Evolutionary conservation across 495 filamentous ascomycete genomes (phyloP).

Genomic region (Lasiosphaeria miniovina): DNA sequence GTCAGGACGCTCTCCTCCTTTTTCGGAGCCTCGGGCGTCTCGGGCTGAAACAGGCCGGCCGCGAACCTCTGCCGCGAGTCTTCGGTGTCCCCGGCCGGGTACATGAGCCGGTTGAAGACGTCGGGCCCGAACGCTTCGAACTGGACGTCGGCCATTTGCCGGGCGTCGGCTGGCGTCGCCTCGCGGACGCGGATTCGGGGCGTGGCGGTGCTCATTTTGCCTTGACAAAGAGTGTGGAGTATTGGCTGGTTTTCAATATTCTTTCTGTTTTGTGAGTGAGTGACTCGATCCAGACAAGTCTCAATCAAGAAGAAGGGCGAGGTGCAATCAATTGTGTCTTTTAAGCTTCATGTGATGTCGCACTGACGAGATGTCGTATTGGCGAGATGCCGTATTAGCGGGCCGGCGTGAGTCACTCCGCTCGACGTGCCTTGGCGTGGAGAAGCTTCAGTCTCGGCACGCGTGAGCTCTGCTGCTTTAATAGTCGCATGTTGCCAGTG

Average conservation of each 20-base stretch:
- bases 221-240: no score
- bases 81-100: slow-evolving; percentile 19
- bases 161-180: slow-evolving; percentile 22
- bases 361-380: no score
- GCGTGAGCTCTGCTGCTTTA: no score
- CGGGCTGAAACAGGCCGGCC: slow-evolving; percentile 7
- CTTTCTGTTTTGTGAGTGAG: no score
- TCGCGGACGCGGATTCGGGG: slow-evolving; percentile 27
- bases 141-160: slow-evolving; percentile 18
- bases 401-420: not conserved
- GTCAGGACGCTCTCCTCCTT: slow-evolving; percentile 15
- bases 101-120: slow-evolving; percentile 27
- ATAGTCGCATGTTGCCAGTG: no score
- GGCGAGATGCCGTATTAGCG: not conserved
- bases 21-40: not conserved
- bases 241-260: no score
- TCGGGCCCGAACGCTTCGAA: slow-evolving; percentile 22
- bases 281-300: no score
- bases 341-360: no score
- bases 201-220: slow-evolving; percentile 1
- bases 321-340: no score
- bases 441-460: no score
- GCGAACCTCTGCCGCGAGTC: slow-evolving; percentile 15
- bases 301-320: no score
- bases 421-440: no score